Conservation (phyloP, 305 asterid genomes). For the Fraxinus albicans region DNA sequence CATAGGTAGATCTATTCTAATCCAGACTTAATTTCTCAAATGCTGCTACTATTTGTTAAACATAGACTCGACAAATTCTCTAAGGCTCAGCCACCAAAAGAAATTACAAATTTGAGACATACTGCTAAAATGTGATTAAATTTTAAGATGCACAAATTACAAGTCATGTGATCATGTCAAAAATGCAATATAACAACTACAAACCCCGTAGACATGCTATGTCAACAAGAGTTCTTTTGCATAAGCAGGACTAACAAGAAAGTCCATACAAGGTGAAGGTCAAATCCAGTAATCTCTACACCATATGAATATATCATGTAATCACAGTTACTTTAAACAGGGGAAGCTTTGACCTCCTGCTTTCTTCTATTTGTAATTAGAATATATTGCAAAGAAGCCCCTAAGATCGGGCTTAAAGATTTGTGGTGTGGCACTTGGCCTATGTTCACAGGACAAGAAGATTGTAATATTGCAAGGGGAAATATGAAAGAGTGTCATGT, state of each 20-base stretch:
- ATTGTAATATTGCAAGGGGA: not conserved
- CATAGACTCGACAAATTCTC: not conserved
- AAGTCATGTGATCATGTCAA: not conserved
- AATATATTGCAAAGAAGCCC: not conserved
- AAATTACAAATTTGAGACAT: not conserved
- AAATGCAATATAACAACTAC: not conserved
- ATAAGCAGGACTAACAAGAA: not conserved
- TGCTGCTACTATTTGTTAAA: not conserved
- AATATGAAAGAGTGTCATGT: not conserved
- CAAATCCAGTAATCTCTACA: not conserved
- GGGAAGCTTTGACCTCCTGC: not conserved
- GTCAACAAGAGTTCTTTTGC: not conserved
- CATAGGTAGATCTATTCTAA: not conserved
- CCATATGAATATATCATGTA: not conserved
- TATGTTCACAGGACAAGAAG: not conserved
- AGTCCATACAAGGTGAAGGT: not conserved
- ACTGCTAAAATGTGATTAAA: not conserved
- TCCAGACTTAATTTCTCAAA: conserved; percentile 4
- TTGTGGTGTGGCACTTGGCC: not conserved
- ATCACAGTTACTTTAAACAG: not conserved
- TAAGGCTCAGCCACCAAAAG: not conserved
- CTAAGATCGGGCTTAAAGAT: not conserved
- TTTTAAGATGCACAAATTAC: not conserved
- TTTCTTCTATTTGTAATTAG: not conserved
- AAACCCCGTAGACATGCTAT: not conserved